Evolutionary conservation across 495 filamentous ascomycete species (phyloP).

Genomic region (Tetracladium setigerum): DNA sequence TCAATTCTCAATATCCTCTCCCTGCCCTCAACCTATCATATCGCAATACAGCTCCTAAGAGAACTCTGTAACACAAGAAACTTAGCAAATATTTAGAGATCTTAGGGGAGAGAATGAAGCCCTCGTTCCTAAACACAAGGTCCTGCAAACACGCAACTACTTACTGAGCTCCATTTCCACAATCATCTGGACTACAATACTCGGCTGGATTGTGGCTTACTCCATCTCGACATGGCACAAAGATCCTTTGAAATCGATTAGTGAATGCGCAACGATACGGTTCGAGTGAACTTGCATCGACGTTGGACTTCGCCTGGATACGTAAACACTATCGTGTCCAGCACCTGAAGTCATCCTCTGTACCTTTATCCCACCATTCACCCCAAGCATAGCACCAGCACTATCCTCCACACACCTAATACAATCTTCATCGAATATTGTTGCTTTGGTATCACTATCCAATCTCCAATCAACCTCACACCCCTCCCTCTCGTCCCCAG

Average conservation of each 20-base stretch:
- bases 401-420: slow-evolving; percentile 57
- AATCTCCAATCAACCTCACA: slow-evolving; percentile 51
- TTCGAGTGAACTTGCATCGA: slow-evolving; percentile 25
- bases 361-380: slow-evolving; percentile 30
- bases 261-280: neutral
- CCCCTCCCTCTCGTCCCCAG: slow-evolving; percentile 40
- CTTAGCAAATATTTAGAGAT: no score
- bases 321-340: slow-evolving; percentile 29
- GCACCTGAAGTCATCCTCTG: slow-evolving; percentile 47
- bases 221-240: slow-evolving; percentile 39
- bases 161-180: slow-evolving; percentile 21
- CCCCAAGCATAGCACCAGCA: slow-evolving; percentile 43
- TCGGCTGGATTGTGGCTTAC: slow-evolving; percentile 41
- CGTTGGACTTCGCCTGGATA: slow-evolving; percentile 28
- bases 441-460: slow-evolving; percentile 57
- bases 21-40: slow-evolving; percentile 20
- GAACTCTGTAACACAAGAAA: neutral
- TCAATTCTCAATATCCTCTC: slow-evolving; percentile 3
- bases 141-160: no score
- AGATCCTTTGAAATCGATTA: slow-evolving; percentile 25
- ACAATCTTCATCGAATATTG: slow-evolving; percentile 63
- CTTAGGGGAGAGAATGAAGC: no score
- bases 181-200: slow-evolving; percentile 37
- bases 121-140: no score
- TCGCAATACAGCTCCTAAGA: slow-evolving; percentile 19